phyloP scores from a whole-genome alignment of 2,329 filamentous ascomycete species.

The Fusarium oxysporum region DNA sequence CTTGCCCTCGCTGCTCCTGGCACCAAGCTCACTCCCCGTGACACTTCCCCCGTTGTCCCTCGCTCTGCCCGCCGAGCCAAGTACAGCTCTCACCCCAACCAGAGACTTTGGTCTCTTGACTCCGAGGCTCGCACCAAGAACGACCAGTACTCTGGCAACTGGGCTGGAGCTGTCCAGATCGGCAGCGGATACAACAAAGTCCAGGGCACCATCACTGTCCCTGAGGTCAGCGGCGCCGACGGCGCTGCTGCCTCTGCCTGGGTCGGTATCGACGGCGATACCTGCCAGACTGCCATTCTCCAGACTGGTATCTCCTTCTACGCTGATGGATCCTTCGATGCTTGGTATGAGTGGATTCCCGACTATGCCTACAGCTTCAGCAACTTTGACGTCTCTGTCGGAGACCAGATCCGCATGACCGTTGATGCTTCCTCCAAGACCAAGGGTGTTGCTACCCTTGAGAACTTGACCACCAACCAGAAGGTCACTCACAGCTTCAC shows the following conservation, averaged over 20 bases:
- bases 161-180: conserved; percentile 8
- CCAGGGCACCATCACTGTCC: conserved; percentile 16
- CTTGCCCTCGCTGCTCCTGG: conserved; percentile 4
- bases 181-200: conserved; percentile 11
- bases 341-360: conserved; percentile 62
- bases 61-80: conserved; percentile 7
- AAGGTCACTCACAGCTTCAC: conserved; percentile 63
- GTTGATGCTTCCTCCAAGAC: conserved; percentile 12
- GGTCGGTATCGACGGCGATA: conserved; percentile 63
- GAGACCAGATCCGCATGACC: conserved; percentile 48
- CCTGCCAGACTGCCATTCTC: conserved; percentile 54
- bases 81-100: conserved; percentile 7
- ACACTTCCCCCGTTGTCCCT: conserved; percentile 9
- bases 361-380: conserved; percentile 55
- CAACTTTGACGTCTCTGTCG: conserved; percentile 47
- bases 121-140: background rate
- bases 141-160: conserved; percentile 13
- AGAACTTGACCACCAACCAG: conserved; percentile 65
- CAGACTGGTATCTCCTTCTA: conserved; percentile 58
- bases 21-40: conserved; percentile 8
- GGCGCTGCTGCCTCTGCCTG: conserved; percentile 43
- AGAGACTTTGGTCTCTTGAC: conserved; percentile 3
- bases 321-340: conserved; percentile 52
- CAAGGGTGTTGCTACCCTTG: conserved; percentile 39
- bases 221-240: background rate